Evolutionary conservation across 2,329 filamentous ascomycete genomes (phyloP), one percentile per base, ranked within the genome.

Genomic region (Botrytis aclada): DNA sequence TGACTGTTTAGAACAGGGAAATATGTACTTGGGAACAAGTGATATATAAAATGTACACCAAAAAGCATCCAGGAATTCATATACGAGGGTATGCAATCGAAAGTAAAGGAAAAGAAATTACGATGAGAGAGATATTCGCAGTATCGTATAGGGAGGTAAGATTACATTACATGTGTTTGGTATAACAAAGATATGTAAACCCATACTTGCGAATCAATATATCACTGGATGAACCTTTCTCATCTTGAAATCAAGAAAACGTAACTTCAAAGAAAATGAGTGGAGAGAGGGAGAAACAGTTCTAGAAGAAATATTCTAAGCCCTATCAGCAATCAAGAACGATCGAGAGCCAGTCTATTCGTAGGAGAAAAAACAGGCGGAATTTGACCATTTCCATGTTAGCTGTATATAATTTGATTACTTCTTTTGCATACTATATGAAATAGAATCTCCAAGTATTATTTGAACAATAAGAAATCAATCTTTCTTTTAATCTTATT

Each of bases 301-400:
- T 71, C 25, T 14, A 67, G n/a, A 37, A 43, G 16, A 32, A 70
- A n/a, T 41, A 41, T 22, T 47, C 8, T 58, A 29, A 67, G 16
- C 29, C 58, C 39, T 32, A 60, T 72, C 29, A 47, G 43, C 58
- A 58, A 58, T 43, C 39, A 60, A 47, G 62, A 47, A 45, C 45
- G 29, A 72, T 67, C 37, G 39, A 67, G 29, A 72, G 51, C 70
- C 62, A 72, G n/a, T n/a, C n/a, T n/a, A n/a, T n/a, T n/a, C n/a
- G n/a, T n/a, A n/a, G n/a, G n/a, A n/a, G n/a, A n/a, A n/a, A n/a
- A n/a, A n/a, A n/a, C n/a, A n/a, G n/a, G n/a, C n/a, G n/a, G n/a
- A n/a, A n/a, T n/a, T n/a, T n/a, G n/a, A n/a, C n/a, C n/a, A n/a
- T n/a, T n/a, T n/a, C n/a, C n/a, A n/a, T n/a, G n/a, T n/a, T n/a